Percentiles rank a stretch among this genome's conserved stretches.
phyloP scores from a whole-genome alignment of 2,329 filamentous ascomycete species.

The Fusarium robinianum region DNA sequence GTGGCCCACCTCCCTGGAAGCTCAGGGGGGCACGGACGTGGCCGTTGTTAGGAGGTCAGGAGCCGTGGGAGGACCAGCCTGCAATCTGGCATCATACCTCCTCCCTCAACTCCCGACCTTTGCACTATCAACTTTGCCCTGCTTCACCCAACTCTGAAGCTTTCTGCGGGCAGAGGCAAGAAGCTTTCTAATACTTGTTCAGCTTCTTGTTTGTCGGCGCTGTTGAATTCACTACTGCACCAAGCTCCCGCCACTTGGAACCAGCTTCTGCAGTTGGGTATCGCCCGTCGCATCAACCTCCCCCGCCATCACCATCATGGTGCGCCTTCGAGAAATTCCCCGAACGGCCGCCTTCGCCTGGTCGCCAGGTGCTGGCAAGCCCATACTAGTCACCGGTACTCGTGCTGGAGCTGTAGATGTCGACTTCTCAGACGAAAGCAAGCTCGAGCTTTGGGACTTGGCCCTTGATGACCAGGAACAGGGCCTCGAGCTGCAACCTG shows the following conservation, averaged over 20 bases:
- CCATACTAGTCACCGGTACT: slow-evolving; percentile 89
- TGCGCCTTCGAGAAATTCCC: slow-evolving; percentile 93
- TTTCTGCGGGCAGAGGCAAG: slow-evolving; percentile 40
- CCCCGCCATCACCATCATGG: slow-evolving; percentile 66
- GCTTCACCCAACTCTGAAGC: slow-evolving; percentile 32
- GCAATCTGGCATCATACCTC: slow-evolving; percentile 54
- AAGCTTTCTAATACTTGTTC: slow-evolving; percentile 26
- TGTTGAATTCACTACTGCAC: slow-evolving; percentile 25
- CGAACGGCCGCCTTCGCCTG: slow-evolving; percentile 97
- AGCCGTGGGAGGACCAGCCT: slow-evolving; percentile 39
- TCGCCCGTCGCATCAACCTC: slow-evolving; percentile 32
- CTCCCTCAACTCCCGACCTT: slow-evolving; percentile 35
- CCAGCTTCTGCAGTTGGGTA: slow-evolving; percentile 29
- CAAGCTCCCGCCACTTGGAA: slow-evolving; percentile 21
- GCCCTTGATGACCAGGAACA: slow-evolving; percentile 76
- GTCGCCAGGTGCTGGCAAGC: slow-evolving; percentile 79
- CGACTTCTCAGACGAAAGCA: slow-evolving; percentile 97
- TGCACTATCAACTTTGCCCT: slow-evolving; percentile 32
- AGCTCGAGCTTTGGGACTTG: slow-evolving; percentile 95
- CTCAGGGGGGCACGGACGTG: slow-evolving; percentile 37
- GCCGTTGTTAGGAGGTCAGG: slow-evolving; percentile 38
- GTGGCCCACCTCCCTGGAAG: slow-evolving; percentile 27
- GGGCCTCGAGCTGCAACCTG: slow-evolving; percentile 81
- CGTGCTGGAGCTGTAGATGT: slow-evolving; percentile 93
- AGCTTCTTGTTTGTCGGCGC: slow-evolving; percentile 27